Base-by-base conservation (phyloP, 768 basidiomycete species). In the Neoboletus subvelutipes region DNA sequence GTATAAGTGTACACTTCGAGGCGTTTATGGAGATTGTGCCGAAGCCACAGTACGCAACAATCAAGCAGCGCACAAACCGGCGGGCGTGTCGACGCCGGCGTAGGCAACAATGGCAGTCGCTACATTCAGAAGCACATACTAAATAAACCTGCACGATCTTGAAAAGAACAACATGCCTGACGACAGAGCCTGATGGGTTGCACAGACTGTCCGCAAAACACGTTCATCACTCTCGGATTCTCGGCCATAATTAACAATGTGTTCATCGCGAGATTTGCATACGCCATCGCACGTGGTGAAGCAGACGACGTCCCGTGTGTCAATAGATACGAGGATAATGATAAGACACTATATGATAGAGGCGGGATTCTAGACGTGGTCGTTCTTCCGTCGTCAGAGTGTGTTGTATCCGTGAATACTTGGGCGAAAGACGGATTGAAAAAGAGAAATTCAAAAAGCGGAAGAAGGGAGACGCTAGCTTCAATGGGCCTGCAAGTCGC, bases 41-140 rank as follows among this genome's bases (percentile, higher is more conserved):
- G 81, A 28, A 88, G 68, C 85, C 86, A 89, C 15, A 89, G 73
- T 7, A 85, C 76, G 61, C 83, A 85, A 55, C 83, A 87, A 66
- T 89, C 86, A n/a, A 89, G 64, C 24, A 88, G 54, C 4, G 84
- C 80, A 61, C 83, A 84, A 26, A 86, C 58, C 1, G 80, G 79
- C 1, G 83, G 75, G 49, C 79, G 73, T 10, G 75, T 71, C 5
- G 75, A 53, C 1, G 68, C 64, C 9, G 75, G 64, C 12, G 67
- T 53, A 1, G 85, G 78, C 40, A 88, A 73, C 15, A 75, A 64
- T 12, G 87, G 87, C 26, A 78, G 52, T 56, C 81, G 79, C 86
- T 84, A 45, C 39, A 31, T 47, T 50, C 39, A 52, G 51, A 53
- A 43, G 15, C n/a, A 56, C 39, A 28, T 20, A 10, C 50, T 47